A percentile compares a stretch with the other conserved stretches of the same genome.
Conservation (phyloP, 768 basidiomycete species). For the Chalciporus piperatus region DNA sequence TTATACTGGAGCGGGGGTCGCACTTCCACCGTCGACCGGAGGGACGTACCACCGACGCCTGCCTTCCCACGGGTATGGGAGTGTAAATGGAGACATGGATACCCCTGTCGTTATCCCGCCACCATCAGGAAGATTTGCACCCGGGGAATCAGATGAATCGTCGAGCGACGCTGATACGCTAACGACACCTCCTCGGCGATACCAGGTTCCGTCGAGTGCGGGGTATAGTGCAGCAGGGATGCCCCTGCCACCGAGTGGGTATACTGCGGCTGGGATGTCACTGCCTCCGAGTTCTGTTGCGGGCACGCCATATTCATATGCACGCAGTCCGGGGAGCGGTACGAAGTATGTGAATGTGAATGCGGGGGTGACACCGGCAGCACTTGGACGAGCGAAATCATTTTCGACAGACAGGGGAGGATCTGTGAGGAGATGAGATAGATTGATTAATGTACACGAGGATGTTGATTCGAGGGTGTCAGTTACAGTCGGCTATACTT, state of each 20-base stretch:
- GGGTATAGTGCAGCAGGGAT: constrained; percentile 16
- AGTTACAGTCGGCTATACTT: too few species aligned
- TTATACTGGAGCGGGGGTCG: constrained; percentile 28
- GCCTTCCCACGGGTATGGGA: constrained; percentile 18
- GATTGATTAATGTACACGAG: too few species aligned
- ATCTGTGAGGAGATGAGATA: neutral
- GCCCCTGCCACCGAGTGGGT: constrained; percentile 11
- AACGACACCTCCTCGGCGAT: constrained; percentile 31
- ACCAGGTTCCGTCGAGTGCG: constrained; percentile 16
- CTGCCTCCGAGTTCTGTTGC: constrained; percentile 2
- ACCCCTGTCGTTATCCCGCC: constrained; percentile 29
- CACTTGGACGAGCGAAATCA: constrained; percentile 20
- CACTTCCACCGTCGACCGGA: constrained; percentile 30
- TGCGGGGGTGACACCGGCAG: constrained; percentile 24
- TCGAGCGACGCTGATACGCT: constrained; percentile 36
- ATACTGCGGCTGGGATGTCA: constrained; percentile 10
- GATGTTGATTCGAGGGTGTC: too few species aligned
- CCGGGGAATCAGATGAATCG: constrained; percentile 26
- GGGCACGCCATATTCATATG: constrained; percentile 23
- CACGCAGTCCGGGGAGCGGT: constrained; percentile 12
- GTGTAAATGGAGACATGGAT: neutral
- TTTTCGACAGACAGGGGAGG: constrained; percentile 16
- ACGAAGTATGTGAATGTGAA: constrained; percentile 12
- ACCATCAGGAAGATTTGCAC: constrained; percentile 16
- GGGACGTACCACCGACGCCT: constrained; percentile 25